Conservation (phyloP, 2,329 filamentous ascomycete species). For the Colletotrichum horii region DNA sequence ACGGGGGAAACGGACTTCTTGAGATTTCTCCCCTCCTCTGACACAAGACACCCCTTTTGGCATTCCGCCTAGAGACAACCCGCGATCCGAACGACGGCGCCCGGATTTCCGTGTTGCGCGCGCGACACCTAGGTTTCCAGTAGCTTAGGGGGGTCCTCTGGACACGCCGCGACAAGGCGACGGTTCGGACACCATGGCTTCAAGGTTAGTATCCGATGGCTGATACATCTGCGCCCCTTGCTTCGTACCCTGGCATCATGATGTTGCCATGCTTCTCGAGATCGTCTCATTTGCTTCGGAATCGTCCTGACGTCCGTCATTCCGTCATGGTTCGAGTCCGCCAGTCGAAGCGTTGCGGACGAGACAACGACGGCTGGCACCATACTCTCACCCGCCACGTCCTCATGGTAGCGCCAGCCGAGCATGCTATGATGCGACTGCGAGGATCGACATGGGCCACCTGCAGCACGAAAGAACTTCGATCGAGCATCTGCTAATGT, state of each 20-base stretch:
- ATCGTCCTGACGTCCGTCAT: neutral
- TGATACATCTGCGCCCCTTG: neutral
- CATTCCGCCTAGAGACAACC: neutral
- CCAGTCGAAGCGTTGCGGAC: neutral
- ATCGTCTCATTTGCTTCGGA: neutral
- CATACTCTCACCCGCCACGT: neutral
- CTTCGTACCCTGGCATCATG: neutral
- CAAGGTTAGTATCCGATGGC: slow-evolving; percentile 22
- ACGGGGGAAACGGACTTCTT: neutral
- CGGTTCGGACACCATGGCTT: slow-evolving; percentile 16
- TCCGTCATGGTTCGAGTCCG: neutral
- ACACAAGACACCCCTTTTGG: neutral
- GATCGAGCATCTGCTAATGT: neutral
- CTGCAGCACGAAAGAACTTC: neutral
- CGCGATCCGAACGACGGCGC: neutral
- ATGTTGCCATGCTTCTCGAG: neutral
- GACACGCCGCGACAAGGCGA: neutral
- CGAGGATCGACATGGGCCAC: neutral
- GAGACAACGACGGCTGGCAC: neutral
- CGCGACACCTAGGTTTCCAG: neutral
- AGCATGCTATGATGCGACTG: neutral
- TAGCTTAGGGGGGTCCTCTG: neutral
- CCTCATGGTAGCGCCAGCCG: neutral
- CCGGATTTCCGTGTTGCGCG: neutral
- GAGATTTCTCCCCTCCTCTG: neutral